phyloP scores from a whole-genome alignment of 1,284 basidiomycete genomes.

The Fomitopsis palustris region DNA sequence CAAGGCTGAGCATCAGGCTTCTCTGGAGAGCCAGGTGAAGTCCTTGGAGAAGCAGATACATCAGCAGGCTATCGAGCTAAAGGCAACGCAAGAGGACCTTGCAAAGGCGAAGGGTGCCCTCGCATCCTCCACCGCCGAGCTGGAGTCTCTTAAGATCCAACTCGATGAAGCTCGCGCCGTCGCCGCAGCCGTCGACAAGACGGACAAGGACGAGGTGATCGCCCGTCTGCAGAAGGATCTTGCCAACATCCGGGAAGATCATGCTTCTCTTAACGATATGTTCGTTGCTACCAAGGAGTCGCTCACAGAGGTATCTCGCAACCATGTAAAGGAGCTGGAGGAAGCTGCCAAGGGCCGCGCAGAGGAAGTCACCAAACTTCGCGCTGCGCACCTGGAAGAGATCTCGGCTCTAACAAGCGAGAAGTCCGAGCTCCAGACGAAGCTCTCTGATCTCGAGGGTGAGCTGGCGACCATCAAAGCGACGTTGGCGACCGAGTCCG shows the following conservation, averaged over 20 bases:
- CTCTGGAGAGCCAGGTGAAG: slow-evolving; percentile 54
- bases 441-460: slow-evolving; percentile 69
- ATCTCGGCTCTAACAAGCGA: slow-evolving; percentile 47
- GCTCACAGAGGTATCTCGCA: slow-evolving; percentile 62
- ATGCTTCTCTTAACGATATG: slow-evolving; percentile 54
- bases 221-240: slow-evolving; percentile 56
- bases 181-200: slow-evolving; percentile 38
- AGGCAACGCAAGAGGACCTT: slow-evolving; percentile 79
- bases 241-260: slow-evolving; percentile 59
- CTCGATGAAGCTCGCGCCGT: slow-evolving; percentile 53
- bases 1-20: slow-evolving; percentile 56
- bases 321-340: slow-evolving; percentile 68
- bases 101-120: slow-evolving; percentile 63
- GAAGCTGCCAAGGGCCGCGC: slow-evolving; percentile 64
- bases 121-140: slow-evolving; percentile 48
- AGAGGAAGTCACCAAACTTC: slow-evolving; percentile 64
- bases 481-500: slow-evolving; percentile 42
- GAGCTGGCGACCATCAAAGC: slow-evolving; percentile 67
- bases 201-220: slow-evolving; percentile 52
- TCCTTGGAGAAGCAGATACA: slow-evolving; percentile 62
- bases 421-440: slow-evolving; percentile 56
- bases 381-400: slow-evolving; percentile 56
- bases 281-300: slow-evolving; percentile 66
- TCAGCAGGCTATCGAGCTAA: slow-evolving; percentile 63
- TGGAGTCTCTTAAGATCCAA: slow-evolving; percentile 54